Evolutionary conservation across 768 basidiomycete species (phyloP), one percentile per base, ranked within the genome.

Genomic region (Pseudohyphozyma bogoriensis): DNA sequence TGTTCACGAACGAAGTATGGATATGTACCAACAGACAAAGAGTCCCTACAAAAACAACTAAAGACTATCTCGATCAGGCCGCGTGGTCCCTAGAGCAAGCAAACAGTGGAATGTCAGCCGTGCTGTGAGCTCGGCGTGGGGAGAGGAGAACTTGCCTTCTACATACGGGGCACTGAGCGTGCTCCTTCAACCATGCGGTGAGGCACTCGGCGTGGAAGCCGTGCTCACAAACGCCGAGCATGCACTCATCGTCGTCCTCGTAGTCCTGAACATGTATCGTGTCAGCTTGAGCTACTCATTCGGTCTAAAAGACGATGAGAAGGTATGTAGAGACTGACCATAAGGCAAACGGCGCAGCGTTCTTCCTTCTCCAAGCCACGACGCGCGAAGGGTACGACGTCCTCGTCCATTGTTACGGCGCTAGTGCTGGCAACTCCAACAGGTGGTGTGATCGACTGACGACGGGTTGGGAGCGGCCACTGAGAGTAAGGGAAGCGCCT

Each of bases 201-300:
- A 65, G 49, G 54, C 68, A 69, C 6, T 58, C 61, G 18, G 44
- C 8, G 57, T 69, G 68, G 33, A 63, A 65, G 20, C 61, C 62
- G 45, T 69, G 68, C 2, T 20, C 26, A 59, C 68, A 69, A 4
- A 45, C 32, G 9, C 24, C 50, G 40, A 65, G 66, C 35, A 59
- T 39, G 45, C 47, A 11, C 13, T 58, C 58, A 32, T 65, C 64
- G 12, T 67, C 55, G 9, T 61, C 63, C 6, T 58, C 61, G 52
- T 69, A 64, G 45, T 69, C 66, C 67, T 68, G 46, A n/a, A n/a
- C n/a, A n/a, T n/a, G n/a, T n/a, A n/a, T 18, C 15, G 26, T 18
- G 11, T 22, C 31, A 22, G n/a, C 10, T 16, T 20, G 35, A 42
- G 11, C 29, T n/a, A n/a, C n/a, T n/a, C n/a, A n/a, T n/a, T 3